Evolutionary conservation across 306 rosid genomes (phyloP).

Genomic region (Boehmeria nivea): DNA sequence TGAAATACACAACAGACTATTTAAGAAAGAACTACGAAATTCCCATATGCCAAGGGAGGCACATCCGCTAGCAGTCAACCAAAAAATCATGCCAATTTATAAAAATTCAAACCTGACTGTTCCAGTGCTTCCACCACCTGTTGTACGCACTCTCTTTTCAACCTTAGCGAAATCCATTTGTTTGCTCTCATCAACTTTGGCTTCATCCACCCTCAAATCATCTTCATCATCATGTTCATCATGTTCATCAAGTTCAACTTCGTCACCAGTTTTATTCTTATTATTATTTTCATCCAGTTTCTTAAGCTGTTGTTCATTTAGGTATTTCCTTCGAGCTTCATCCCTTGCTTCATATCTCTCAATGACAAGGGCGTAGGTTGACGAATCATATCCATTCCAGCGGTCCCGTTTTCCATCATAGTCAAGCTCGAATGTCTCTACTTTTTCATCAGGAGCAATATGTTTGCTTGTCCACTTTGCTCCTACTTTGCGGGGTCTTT

Average conservation of each 20-base stretch:
- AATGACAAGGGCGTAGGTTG: conserved; percentile 43
- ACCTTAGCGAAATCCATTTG: conserved; percentile 65
- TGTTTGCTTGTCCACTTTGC: conserved; percentile 12
- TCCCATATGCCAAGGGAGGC: neutral
- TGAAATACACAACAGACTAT: neutral
- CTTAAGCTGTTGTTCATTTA: conserved; percentile 49
- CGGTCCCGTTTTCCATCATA: conserved; percentile 41
- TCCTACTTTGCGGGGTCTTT: conserved; percentile 9
- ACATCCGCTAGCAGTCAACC: neutral
- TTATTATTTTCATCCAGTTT: conserved; percentile 17
- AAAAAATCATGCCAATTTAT: neutral
- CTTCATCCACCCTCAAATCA: conserved; percentile 13
- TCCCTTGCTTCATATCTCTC: conserved; percentile 57
- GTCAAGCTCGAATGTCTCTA: conserved; percentile 56
- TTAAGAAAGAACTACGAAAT: neutral
- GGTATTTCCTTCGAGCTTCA: conserved; percentile 43
- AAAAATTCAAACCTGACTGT: conserved; percentile 43
- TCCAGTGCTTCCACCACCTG: conserved; percentile 60
- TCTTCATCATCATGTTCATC: conserved; percentile 7
- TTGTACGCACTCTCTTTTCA: conserved; percentile 36
- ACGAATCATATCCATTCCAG: conserved; percentile 62
- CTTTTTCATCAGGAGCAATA: conserved; percentile 24
- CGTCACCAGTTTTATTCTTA: conserved; percentile 27
- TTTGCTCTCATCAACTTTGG: conserved; percentile 48
- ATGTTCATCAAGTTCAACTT: neutral